These are phyloP conservation scores for Eimeria zaria DNA, from an alignment of 169 alveolate species.

Conservation along the genomic window DNA sequence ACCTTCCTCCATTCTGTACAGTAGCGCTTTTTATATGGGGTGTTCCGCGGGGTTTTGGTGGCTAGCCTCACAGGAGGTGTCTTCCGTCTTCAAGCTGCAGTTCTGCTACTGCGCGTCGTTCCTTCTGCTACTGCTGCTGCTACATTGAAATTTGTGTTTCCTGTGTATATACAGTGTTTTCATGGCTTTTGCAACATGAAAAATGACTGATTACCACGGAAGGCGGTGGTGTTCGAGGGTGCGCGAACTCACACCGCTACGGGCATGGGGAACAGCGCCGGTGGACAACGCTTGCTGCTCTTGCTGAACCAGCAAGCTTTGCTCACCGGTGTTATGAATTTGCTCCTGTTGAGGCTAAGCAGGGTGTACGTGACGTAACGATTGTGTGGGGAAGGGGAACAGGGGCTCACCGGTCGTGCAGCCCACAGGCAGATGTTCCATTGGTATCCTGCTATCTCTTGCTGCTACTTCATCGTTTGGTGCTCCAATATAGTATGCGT, in stretches of 20 bases:
- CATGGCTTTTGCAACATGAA: not conserved
- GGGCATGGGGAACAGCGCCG: conserved; percentile 32
- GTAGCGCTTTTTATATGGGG: no score
- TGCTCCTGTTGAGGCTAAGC: conserved; percentile 80
- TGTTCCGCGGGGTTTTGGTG: no score
- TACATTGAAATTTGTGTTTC: not conserved
- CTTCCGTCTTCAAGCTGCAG: no score
- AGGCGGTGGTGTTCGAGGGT: conserved; percentile 75
- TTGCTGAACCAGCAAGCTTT: conserved; percentile 81
- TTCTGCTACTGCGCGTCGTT: no score
- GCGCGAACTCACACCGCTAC: conserved; percentile 85
- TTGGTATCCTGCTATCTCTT: not conserved
- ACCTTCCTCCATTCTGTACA: no score
- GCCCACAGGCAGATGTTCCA: no score
- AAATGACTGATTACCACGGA: conserved; percentile 32
- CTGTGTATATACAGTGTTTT: not conserved
- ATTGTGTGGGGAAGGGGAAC: conserved; percentile 87
- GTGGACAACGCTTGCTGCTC: conserved; percentile 80
- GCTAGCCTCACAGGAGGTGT: no score
- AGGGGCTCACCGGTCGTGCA: conserved; percentile 82
- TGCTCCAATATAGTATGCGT: no score
- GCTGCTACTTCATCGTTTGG: no score
- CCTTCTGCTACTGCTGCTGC: no score
- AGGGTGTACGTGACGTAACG: conserved; percentile 87
- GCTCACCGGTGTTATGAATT: conserved; percentile 36